phyloP scores from a whole-genome alignment of 306 rosid species.

The Medicago arabica region DNA sequence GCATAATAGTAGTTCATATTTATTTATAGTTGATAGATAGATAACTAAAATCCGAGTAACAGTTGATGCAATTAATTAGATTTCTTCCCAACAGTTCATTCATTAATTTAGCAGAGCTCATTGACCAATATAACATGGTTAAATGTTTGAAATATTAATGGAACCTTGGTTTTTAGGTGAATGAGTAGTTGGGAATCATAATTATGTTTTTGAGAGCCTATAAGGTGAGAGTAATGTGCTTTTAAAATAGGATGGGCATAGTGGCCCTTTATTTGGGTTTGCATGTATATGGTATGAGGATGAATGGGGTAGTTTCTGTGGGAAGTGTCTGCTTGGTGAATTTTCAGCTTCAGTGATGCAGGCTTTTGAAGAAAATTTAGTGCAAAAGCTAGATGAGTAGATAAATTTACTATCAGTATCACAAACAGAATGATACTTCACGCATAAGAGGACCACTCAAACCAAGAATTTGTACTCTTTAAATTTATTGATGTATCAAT shows the following conservation, averaged over 20 bases:
- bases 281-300: not conserved
- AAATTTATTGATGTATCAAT: constrained; percentile 8
- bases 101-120: too few species aligned
- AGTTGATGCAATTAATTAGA: too few species aligned
- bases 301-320: not conserved
- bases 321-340: constrained; percentile 6
- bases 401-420: constrained; percentile 3
- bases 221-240: not conserved
- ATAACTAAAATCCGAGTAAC: too few species aligned
- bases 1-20: too few species aligned
- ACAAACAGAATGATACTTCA: not conserved
- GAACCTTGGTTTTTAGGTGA: constrained; percentile 38
- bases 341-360: not conserved
- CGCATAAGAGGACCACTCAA: not conserved
- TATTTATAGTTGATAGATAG: too few species aligned
- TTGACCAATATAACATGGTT: not conserved
- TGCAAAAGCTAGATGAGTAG: constrained; percentile 4
- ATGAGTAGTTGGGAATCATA: constrained; percentile 49
- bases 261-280: constrained; percentile 4
- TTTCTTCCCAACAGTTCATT: too few species aligned
- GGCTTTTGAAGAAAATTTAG: not conserved
- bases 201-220: constrained; percentile 30
- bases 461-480: not conserved
- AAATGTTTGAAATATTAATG: constrained; percentile 35
- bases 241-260: not conserved